A percentile compares a stretch with the other conserved stretches of the same genome.
These are phyloP conservation scores for Alternaria sp. DNA, from an alignment of 2,329 filamentous ascomycete species.

Conservation along the genomic window DNA sequence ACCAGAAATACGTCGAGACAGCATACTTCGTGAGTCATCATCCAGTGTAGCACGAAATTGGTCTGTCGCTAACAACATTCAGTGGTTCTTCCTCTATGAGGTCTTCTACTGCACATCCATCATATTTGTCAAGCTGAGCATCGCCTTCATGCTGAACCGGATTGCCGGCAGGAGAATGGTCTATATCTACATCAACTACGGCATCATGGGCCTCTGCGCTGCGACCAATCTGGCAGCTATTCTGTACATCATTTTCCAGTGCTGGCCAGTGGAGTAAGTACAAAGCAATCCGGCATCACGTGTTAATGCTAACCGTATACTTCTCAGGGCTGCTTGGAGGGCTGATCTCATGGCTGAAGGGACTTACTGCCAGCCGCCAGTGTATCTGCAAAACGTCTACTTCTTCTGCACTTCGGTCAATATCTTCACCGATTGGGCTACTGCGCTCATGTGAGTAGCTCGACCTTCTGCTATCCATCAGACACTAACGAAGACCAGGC, in stretches of 20 bases:
- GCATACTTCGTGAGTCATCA: conserved; percentile 24
- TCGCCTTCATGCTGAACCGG: conserved; percentile 46
- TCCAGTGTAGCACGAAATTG: not conserved
- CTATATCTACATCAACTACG: conserved; percentile 37
- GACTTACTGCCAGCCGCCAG: conserved; percentile 34
- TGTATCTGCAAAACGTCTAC: conserved; percentile 40
- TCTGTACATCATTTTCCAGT: conserved; percentile 49
- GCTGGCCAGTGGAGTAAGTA: conserved; percentile 36
- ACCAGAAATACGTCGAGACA: conserved; percentile 18
- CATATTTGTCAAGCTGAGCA: conserved; percentile 48
- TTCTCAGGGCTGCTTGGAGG: conserved; percentile 19
- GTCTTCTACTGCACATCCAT: conserved; percentile 47
- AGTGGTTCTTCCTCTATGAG: conserved; percentile 50
- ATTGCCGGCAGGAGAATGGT: conserved; percentile 38
- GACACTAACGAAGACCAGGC: conserved; percentile 13
- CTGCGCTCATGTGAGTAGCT: conserved; percentile 37
- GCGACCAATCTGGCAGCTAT: conserved; percentile 40
- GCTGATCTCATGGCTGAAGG: conserved; percentile 18
- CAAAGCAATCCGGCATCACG: fast-evolving
- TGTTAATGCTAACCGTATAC: not conserved
- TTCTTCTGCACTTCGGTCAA: conserved; percentile 47
- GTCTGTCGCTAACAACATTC: not conserved
- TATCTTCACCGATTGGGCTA: conserved; percentile 48
- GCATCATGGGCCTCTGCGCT: conserved; percentile 38
- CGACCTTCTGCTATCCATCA: not conserved